These are phyloP conservation scores for Saturnispora saitoi DNA, from an alignment of 805 yeast species.

Conservation along the genomic window DNA sequence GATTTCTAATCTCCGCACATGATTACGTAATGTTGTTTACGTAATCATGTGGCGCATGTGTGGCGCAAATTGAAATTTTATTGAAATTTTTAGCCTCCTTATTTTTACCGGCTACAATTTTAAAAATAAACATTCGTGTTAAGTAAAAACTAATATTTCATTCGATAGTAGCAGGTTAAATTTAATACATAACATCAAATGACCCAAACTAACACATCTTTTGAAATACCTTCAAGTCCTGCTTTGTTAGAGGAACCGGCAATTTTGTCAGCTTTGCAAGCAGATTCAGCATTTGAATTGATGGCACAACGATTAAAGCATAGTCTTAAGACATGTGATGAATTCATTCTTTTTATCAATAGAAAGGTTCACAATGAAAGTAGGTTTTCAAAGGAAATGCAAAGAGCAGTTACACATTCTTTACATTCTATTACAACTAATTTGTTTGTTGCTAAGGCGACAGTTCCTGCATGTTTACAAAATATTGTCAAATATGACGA, in stretches of 20 bases:
- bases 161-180: no score
- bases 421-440: constrained; percentile 26
- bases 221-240: constrained; percentile 6
- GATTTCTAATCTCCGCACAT: no score
- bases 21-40: not conserved
- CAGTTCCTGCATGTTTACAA: constrained; percentile 59
- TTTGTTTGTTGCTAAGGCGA: constrained; percentile 33
- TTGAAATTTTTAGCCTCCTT: no score
- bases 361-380: constrained; percentile 73
- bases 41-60: no score
- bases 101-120: no score
- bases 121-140: no score
- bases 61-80: no score
- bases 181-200: not conserved
- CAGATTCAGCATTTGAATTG: constrained; percentile 73
- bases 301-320: constrained; percentile 69
- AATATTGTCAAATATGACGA: constrained; percentile 73
- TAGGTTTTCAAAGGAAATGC: constrained; percentile 66
- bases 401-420: constrained; percentile 53
- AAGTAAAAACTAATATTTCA: no score
- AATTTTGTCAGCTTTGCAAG: constrained; percentile 14
- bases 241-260: constrained; percentile 5
- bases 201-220: constrained; percentile 3
- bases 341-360: constrained; percentile 68
- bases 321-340: constrained; percentile 75